These are phyloP conservation scores for Cryphonectria parasitica DNA, from an alignment of 2,329 filamentous ascomycete species.

Conservation along the genomic window DNA sequence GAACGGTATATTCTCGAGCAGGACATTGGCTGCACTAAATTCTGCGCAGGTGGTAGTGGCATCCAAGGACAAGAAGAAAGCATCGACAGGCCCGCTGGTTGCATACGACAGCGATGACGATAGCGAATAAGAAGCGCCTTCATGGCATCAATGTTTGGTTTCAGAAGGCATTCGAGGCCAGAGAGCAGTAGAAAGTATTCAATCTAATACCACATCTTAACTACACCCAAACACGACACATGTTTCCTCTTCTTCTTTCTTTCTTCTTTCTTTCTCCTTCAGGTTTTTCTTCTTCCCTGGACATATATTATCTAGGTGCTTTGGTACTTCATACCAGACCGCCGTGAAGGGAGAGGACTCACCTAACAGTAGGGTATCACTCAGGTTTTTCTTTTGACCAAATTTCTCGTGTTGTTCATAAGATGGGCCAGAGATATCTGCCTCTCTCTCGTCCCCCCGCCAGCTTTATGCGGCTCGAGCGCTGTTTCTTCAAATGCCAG, in stretches of 20 bases:
- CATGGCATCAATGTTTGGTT: background rate
- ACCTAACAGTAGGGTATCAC: background rate
- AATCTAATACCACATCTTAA: background rate
- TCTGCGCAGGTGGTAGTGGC: slow-evolving; percentile 58
- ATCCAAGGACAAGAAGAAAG: slow-evolving; percentile 55
- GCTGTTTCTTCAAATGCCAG: background rate
- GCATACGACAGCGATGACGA: slow-evolving; percentile 83
- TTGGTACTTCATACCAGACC: background rate
- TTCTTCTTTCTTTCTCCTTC: too few relatives aligned
- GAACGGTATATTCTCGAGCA: slow-evolving; percentile 77
- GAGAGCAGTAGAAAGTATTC: background rate
- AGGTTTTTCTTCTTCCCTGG: background rate
- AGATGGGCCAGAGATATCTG: too few relatives aligned
- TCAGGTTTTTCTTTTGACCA: too few relatives aligned
- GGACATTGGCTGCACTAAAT: slow-evolving; percentile 79
- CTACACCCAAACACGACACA: background rate
- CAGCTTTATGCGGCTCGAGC: too few relatives aligned
- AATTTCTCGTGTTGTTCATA: too few relatives aligned
- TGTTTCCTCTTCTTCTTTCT: background rate
- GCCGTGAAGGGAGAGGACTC: too few relatives aligned
- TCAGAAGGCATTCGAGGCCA: background rate
- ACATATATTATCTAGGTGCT: background rate
- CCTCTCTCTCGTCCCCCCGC: too few relatives aligned
- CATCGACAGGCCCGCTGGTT: slow-evolving; percentile 72
- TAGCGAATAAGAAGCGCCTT: slow-evolving; percentile 26